Evolutionary conservation across 2,329 filamentous ascomycete genomes (phyloP).

Genomic region (Hypoxylon sp.): DNA sequence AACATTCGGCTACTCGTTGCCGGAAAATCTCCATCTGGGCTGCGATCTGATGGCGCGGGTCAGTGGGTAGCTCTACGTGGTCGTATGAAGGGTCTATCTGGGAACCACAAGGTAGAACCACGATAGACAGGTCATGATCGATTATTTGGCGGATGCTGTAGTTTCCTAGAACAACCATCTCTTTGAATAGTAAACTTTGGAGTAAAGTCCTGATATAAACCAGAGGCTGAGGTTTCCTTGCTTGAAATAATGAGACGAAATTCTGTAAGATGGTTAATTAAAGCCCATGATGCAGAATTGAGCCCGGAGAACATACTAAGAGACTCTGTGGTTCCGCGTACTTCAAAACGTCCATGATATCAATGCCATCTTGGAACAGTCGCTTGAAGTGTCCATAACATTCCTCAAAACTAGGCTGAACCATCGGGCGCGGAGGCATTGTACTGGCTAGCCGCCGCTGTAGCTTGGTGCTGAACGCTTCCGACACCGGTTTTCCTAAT

Average conservation of each 20-base stretch:
- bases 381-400: constrained; percentile 78
- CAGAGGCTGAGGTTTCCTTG: constrained; percentile 84
- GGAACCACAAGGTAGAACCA: constrained; percentile 79
- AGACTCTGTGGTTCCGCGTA: constrained; percentile 79
- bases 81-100: constrained; percentile 83
- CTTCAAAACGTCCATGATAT: constrained; percentile 76
- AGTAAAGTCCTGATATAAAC: constrained; percentile 87
- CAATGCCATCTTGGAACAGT: constrained; percentile 79
- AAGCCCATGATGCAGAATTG: constrained; percentile 30
- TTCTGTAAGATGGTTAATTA: constrained; percentile 64
- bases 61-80: constrained; percentile 79
- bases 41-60: constrained; percentile 81
- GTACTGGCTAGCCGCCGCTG: constrained; percentile 94
- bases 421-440: constrained; percentile 91
- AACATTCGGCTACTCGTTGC: constrained; percentile 75
- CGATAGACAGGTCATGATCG: constrained; percentile 83
- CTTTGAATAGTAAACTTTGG: constrained; percentile 81
- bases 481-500: constrained; percentile 75
- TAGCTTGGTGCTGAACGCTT: constrained; percentile 90
- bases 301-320: constrained; percentile 65
- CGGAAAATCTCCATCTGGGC: constrained; percentile 80
- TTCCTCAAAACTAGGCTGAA: constrained; percentile 80
- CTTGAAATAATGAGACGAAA: constrained; percentile 81
- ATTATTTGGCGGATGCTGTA: constrained; percentile 81
- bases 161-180: constrained; percentile 76